A percentile compares a stretch with the other conserved stretches of the same genome.
Evolutionary conservation across 129 eudicot species (phyloP).

Genomic region (Pulicaria dysenterica): DNA sequence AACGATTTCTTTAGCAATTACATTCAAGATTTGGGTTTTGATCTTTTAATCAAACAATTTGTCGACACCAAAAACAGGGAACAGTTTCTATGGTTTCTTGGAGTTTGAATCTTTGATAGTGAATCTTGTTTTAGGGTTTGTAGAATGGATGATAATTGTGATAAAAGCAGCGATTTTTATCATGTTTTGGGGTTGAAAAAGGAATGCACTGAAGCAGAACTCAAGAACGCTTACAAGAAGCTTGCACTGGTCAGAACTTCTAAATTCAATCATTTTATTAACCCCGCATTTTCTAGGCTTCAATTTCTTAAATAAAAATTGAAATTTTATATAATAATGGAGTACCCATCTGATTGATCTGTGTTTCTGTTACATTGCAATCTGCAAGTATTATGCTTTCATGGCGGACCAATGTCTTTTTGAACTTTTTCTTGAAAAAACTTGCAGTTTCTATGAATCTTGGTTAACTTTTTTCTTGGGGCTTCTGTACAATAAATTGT

Average conservation of each 20-base stretch:
- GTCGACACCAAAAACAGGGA: conserved; percentile 19
- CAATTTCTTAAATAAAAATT: too few species aligned
- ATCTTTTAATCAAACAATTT: conserved; percentile 2
- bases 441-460: neutral
- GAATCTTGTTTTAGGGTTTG: conserved; percentile 4
- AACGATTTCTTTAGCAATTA: neutral
- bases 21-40: conserved; percentile 3
- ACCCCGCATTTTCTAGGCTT: too few species aligned
- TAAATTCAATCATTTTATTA: neutral
- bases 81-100: neutral
- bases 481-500: neutral
- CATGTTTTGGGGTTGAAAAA: conserved; percentile 69
- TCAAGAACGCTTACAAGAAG: conserved; percentile 78
- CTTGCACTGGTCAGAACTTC: conserved; percentile 71
- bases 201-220: conserved; percentile 65
- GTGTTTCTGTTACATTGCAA: neutral
- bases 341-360: neutral
- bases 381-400: neutral
- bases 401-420: neutral
- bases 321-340: too few species aligned
- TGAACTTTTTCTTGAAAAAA: neutral
- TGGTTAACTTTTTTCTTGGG: neutral
- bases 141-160: conserved; percentile 50
- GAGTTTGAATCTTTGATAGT: neutral
- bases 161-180: conserved; percentile 56